Conservation (phyloP, 768 basidiomycete genomes). For the Termitomyces heimii region DNA sequence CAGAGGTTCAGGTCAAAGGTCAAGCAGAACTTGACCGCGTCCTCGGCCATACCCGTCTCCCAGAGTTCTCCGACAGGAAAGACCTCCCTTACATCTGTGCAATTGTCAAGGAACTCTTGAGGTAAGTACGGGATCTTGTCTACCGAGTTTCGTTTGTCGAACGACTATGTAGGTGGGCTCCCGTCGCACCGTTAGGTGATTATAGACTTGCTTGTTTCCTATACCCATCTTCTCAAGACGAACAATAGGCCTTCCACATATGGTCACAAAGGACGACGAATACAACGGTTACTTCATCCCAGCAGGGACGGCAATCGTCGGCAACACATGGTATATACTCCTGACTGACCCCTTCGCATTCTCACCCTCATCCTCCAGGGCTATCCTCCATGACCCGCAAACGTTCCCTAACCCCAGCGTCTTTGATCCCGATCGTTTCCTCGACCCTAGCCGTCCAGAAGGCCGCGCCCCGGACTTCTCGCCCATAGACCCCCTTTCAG, state of each 20-base stretch:
- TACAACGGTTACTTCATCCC: constrained; percentile 40
- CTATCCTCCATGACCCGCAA: constrained; percentile 42
- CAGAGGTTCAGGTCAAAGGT: constrained; percentile 25
- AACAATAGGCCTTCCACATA: constrained; percentile 27
- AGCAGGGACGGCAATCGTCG: constrained; percentile 36
- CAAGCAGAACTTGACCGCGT: constrained; percentile 25
- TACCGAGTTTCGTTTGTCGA: background rate
- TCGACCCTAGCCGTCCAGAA: constrained; percentile 16
- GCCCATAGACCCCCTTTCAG: constrained; percentile 27
- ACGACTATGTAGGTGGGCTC: constrained; percentile 20
- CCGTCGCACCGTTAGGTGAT: constrained; percentile 24
- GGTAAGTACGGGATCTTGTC: constrained; percentile 13
- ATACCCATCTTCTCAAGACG: background rate
- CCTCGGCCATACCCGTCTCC: constrained; percentile 22
- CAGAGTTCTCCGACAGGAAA: constrained; percentile 21
- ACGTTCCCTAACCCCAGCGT: constrained; percentile 37
- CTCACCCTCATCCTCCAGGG: constrained; percentile 24
- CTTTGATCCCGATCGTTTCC: constrained; percentile 47
- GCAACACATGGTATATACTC: constrained; percentile 32
- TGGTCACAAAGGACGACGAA: constrained; percentile 33
- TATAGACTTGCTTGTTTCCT: background rate
- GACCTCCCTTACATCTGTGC: constrained; percentile 37
- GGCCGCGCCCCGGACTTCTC: constrained; percentile 22
- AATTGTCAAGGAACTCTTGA: constrained; percentile 31
- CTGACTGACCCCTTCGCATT: background rate